These are phyloP conservation scores for Chrysoporthe puriensis DNA, from an alignment of 2,329 filamentous ascomycete genomes.

Conservation along the genomic window DNA sequence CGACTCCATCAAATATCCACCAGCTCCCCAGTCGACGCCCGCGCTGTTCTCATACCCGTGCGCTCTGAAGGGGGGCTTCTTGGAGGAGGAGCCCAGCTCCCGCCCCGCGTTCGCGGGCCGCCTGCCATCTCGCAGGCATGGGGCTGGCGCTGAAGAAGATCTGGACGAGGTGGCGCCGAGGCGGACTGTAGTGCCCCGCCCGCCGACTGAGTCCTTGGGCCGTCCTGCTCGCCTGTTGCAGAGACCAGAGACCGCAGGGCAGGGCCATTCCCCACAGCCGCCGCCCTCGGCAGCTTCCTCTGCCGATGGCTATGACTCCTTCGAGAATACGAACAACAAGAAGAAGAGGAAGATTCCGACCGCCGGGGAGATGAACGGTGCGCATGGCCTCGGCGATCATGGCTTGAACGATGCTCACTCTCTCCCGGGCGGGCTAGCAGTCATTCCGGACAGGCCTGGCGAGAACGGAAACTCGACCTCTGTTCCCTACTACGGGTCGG, in stretches of 20 bases:
- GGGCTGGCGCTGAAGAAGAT: conserved; percentile 61
- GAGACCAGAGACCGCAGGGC: conserved; percentile 50
- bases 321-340: conserved; percentile 99
- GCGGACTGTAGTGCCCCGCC: conserved; percentile 49
- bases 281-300: conserved; percentile 72
- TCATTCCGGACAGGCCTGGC: conserved; percentile 31
- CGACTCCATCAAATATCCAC: conserved; percentile 80
- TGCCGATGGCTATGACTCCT: conserved; percentile 90
- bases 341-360: conserved; percentile 98
- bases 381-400: conserved; percentile 38
- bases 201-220: conserved; percentile 50
- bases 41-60: conserved; percentile 79
- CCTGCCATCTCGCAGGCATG: conserved; percentile 53
- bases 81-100: conserved; percentile 47
- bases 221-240: conserved; percentile 47
- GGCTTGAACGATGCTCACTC: conserved; percentile 38
- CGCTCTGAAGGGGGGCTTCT: conserved; percentile 45
- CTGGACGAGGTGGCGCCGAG: conserved; percentile 57
- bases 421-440: conserved; percentile 38
- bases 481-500: conserved; percentile 45
- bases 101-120: conserved; percentile 38
- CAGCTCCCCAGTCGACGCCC: conserved; percentile 69
- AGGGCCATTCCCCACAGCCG: conserved; percentile 52
- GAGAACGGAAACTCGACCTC: conserved; percentile 32
- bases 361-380: conserved; percentile 66